Evolutionary conservation across 108 stramenopile genomes (phyloP), one percentile per base, ranked within the genome.

Genomic region (Pseudonitzschia delicatissima): DNA sequence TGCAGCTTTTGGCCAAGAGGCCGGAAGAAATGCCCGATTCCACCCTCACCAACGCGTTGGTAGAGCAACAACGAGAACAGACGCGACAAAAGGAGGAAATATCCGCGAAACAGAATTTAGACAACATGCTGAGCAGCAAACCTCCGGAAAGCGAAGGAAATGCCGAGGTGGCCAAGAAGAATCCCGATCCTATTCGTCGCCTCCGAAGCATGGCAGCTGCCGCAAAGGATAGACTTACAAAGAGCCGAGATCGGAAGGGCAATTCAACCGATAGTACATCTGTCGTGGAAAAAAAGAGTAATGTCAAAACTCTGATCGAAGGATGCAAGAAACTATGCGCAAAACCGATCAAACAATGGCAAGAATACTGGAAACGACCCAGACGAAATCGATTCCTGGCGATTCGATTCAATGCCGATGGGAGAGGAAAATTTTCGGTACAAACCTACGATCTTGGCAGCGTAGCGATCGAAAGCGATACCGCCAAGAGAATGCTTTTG

Each of bases 21-120:
- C 87, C 87, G 5, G 55, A 20, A 7, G 87, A 79, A 60, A 81
- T 85, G 82, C 59, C 57, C 32, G 78, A 82, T 33, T 57, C 61
- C 12, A 45, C 45, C 28, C 47, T 67, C 50, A 34, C 34, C 20
- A 21, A 21, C 20, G 66, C 73, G 3, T 33, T 67, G 21, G 31
- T 55, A 2, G 29, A 49, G 8, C 48, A 49, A 49, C 42, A 73
- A 45, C 31, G 42, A 31, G 31, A 37, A 11, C 32, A 11, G 31
- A 23, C 18, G 33, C 18, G 28, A 57, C 11, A 32, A 33, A 31
- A 32, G 1, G 28, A 32, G 29, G 55, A 57, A 57, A 7, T 11
- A 12, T 26, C 11, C 0, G 17, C 0, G n/a, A 2, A 27, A 1
- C 51, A 52, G 21, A 39, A 39, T 39, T 11, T 11, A 39, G 37